phyloP scores from a whole-genome alignment of 371 early-diverging fungal genomes.

The Mortierella sp. region DNA sequence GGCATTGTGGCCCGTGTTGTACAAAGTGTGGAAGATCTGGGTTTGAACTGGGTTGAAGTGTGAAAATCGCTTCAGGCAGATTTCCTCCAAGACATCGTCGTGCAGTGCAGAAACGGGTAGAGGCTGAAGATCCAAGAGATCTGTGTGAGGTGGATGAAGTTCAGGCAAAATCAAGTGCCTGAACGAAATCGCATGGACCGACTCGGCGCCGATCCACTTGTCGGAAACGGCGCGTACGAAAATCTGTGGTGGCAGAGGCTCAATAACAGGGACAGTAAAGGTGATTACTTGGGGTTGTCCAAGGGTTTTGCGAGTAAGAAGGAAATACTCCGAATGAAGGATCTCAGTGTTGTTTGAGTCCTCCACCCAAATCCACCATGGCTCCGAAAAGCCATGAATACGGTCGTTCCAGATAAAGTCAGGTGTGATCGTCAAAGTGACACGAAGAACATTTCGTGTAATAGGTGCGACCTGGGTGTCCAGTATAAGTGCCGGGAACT shows the following conservation, averaged over 20 bases:
- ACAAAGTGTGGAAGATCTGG: constrained; percentile 96
- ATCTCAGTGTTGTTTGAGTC: constrained; percentile 92
- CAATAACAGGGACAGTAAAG: constrained; percentile 90
- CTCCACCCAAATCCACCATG: constrained; percentile 97
- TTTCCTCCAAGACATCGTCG: constrained; percentile 80
- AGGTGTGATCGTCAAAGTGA: constrained; percentile 79
- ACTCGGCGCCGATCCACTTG: constrained; percentile 94
- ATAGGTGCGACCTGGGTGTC: constrained; percentile 89
- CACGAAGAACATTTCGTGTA: constrained; percentile 88
- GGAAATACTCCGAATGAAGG: constrained; percentile 87
- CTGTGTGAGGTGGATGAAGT: constrained; percentile 85
- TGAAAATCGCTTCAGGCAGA: constrained; percentile 81
- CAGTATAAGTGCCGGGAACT: constrained; percentile 87
- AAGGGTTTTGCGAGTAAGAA: constrained; percentile 79
- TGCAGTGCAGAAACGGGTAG: constrained; percentile 87
- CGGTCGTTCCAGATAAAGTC: constrained; percentile 95
- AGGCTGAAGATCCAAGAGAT: constrained; percentile 89
- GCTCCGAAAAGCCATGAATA: constrained; percentile 87
- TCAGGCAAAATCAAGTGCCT: constrained; percentile 89
- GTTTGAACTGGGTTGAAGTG: constrained; percentile 99
- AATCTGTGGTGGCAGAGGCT: constrained; percentile 90
- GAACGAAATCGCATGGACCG: constrained; percentile 86
- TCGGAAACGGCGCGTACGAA: constrained; percentile 92
- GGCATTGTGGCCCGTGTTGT: constrained; percentile 85
- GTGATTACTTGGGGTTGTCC: constrained; percentile 81